A percentile compares a stretch with the other conserved stretches of the same genome.
These are phyloP conservation scores for Lolium perenne DNA, from an alignment of 176 grass and related monocot genomes.

Conservation along the genomic window DNA sequence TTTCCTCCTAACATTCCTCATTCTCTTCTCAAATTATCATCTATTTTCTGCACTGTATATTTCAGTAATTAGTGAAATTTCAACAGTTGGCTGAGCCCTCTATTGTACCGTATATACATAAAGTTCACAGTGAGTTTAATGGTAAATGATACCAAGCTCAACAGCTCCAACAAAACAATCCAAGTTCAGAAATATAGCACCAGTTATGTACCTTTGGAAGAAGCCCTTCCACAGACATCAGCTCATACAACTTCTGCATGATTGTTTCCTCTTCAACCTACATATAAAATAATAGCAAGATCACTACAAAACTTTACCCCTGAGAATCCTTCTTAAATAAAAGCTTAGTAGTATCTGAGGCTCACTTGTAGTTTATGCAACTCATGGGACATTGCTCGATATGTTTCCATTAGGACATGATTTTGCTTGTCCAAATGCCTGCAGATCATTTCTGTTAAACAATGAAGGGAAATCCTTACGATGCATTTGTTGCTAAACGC, in stretches of 20 bases:
- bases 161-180: slow-evolving; percentile 5
- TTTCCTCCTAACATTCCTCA: background rate
- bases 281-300: slow-evolving; percentile 27
- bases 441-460: too few species aligned
- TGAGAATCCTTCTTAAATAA: background rate
- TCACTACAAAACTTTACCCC: slow-evolving; percentile 26
- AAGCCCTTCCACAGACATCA: slow-evolving; percentile 33
- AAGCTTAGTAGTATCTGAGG: too few species aligned
- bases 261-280: slow-evolving; percentile 92
- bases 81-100: background rate
- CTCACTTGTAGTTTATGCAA: too few species aligned
- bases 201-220: slow-evolving; percentile 65
- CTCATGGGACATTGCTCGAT: too few species aligned
- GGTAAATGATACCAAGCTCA: slow-evolving; percentile 16
- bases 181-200: background rate
- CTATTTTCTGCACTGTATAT: background rate
- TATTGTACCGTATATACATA: background rate
- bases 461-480: too few species aligned
- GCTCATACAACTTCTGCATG: slow-evolving; percentile 78
- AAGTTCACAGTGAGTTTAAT: background rate
- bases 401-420: too few species aligned
- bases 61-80: slow-evolving; percentile 27
- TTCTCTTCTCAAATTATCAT: background rate
- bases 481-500: too few species aligned
- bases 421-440: too few species aligned